Base-by-base conservation (phyloP, 805 yeast genomes). In the Candida maris region DNA sequence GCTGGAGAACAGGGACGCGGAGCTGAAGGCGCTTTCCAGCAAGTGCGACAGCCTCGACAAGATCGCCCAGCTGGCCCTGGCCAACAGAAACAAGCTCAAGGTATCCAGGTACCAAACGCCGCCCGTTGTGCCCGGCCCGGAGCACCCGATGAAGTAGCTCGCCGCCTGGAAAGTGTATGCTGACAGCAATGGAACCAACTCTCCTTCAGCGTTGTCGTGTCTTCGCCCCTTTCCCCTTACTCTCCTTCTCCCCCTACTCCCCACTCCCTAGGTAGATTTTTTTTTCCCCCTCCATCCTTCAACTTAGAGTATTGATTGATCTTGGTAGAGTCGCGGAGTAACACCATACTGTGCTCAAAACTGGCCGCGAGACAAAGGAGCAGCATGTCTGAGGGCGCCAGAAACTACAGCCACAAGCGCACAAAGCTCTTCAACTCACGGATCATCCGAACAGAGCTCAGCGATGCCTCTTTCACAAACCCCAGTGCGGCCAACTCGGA, bases 391-490 rank as follows among this genome's bases (percentile, higher is more conserved):
- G 28, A 25, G 14, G 14, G 14, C 28, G 28, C 30, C 12, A 38
- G 34, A 16, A 45, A 42, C 19, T 45, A 41, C 32, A 43, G 27
- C 20, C 49, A 44, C 26, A 61, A 61, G 25, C 46, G 56, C 13
- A 40, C 58, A 7, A 56, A 59, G 32, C 46, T 65, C 8, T 61
- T 49, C 45, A 63, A 61, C 39, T 62, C 70, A 12, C 46, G 69
- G 21, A 37, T 52, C 12, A 64, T 65, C 19, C 44, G 70, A 27
- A 38, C 66, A 2, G 62, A 64, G 25, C 31, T 53, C 9, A 31
- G 38, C 3, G 68, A 65, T 40, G 60, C 73, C 4, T 64, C 81
- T 3, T 68, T 76, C 34, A 70, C 67, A 23, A 71, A 75, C 19
- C 57, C 58, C 6, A 39, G 42, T 16, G 35, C 26, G 14, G 37